These are phyloP conservation scores for Apodospora peruviana DNA, from an alignment of 495 filamentous ascomycete species.

Conservation along the genomic window DNA sequence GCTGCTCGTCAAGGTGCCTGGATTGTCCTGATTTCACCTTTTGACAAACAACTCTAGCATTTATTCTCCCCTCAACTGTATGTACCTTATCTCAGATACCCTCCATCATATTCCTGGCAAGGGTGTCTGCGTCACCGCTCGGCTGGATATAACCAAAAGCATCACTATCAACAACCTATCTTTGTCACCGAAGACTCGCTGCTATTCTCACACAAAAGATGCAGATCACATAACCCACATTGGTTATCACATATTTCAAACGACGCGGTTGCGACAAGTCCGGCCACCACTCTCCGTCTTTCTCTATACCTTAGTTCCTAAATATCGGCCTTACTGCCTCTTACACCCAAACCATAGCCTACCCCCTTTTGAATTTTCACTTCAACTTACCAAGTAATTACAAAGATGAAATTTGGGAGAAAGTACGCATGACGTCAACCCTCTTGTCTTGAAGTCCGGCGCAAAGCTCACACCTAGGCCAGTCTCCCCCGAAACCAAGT, in stretches of 20 bases:
- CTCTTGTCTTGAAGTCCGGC: neutral
- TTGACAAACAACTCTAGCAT: neutral
- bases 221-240: too few relatives aligned
- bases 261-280: neutral
- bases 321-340: neutral
- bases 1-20: conserved; percentile 1
- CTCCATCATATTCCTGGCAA: neutral
- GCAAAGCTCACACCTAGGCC: conserved; percentile 16
- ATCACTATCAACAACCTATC: neutral
- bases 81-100: neutral
- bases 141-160: neutral
- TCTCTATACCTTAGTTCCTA: neutral
- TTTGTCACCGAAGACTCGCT: neutral
- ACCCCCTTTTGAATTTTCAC: neutral
- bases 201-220: too few relatives aligned
- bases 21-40: too few relatives aligned
- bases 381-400: neutral
- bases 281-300: neutral
- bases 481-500: conserved; percentile 90
- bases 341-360: neutral
- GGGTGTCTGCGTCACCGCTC: too few relatives aligned
- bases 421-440: conserved; percentile 40
- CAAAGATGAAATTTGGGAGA: conserved; percentile 74
- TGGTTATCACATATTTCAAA: neutral
- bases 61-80: neutral